Evolutionary conservation across 2,329 filamentous ascomycete species (phyloP).

Genomic region (Thermochaetoides dissita): DNA sequence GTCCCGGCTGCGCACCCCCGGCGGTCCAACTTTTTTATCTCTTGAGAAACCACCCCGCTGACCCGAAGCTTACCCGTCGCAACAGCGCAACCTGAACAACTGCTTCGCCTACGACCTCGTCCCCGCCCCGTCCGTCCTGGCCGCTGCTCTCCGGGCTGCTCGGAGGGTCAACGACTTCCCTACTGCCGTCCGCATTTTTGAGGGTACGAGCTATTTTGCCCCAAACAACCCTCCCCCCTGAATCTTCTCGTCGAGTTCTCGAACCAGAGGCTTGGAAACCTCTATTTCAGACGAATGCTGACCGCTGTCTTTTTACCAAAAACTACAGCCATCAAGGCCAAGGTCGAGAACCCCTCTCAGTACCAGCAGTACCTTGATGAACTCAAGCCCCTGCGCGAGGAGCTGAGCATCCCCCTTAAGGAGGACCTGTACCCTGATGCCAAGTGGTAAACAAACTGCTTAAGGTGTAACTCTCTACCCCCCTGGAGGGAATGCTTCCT

Average conservation of each 20-base stretch:
- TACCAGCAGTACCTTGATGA: conserved; percentile 93
- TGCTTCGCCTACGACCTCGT: conserved; percentile 99
- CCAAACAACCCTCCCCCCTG: neutral
- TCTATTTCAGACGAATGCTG: neutral
- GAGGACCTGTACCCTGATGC: conserved; percentile 76
- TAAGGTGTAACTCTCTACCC: too few relatives aligned
- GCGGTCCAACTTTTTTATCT: neutral
- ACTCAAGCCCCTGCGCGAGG: conserved; percentile 83
- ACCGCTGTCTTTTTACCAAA: neutral
- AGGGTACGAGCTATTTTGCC: conserved; percentile 49
- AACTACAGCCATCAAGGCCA: conserved; percentile 77
- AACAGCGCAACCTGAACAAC: conserved; percentile 87
- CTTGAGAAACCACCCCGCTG: conserved; percentile 3
- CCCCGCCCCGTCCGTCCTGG: conserved; percentile 79
- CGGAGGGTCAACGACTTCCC: conserved; percentile 97
- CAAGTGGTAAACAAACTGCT: conserved; percentile 9
- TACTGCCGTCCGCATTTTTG: conserved; percentile 94
- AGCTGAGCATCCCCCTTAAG: conserved; percentile 82
- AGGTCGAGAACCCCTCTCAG: conserved; percentile 96
- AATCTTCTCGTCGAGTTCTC: too few relatives aligned
- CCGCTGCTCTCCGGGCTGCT: conserved; percentile 82
- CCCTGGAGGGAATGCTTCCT: too few relatives aligned
- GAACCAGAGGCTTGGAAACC: too few relatives aligned
- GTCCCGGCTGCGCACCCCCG: neutral
- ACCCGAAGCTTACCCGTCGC: conserved; percentile 5